A percentile compares a stretch with the other conserved stretches of the same genome.
These are phyloP conservation scores for Kodamaea alishanica DNA, from an alignment of 1,139 yeast species.

Conservation along the genomic window DNA sequence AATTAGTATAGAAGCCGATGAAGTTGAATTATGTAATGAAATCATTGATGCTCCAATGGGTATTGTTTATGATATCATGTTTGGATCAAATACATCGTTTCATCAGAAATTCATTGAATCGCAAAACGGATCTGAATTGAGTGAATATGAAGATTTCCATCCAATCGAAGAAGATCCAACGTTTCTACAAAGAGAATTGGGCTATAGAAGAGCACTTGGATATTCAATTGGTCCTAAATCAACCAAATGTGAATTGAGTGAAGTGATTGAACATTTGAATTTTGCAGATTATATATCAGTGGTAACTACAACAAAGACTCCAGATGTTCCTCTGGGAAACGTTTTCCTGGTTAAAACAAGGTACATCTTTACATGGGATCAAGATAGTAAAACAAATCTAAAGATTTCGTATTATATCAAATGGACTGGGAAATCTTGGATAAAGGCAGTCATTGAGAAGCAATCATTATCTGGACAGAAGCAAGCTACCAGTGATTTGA, in stretches of 20 bases:
- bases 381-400: constrained; percentile 37
- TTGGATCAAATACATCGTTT: constrained; percentile 43
- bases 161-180: constrained; percentile 32
- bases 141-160: constrained; percentile 38
- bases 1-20: constrained; percentile 22
- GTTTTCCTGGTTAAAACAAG: constrained; percentile 51
- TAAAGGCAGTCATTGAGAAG: constrained; percentile 51
- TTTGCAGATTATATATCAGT: constrained; percentile 36
- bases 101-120: constrained; percentile 38
- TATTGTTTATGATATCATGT: constrained; percentile 43
- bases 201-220: constrained; percentile 46
- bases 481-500: constrained; percentile 33
- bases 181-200: constrained; percentile 32
- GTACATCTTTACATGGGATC: constrained; percentile 48
- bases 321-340: constrained; percentile 60
- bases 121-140: constrained; percentile 48
- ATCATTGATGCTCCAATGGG: constrained; percentile 47
- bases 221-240: constrained; percentile 58
- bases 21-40: constrained; percentile 34
- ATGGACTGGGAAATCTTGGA: constrained; percentile 59
- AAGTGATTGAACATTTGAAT: constrained; percentile 40
- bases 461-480: constrained; percentile 48
- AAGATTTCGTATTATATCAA: constrained; percentile 42
- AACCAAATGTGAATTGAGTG: constrained; percentile 49
- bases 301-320: constrained; percentile 43